A percentile compares a stretch with the other conserved stretches of the same genome.
Evolutionary conservation across 805 yeast species (phyloP).

Genomic region (Debaryomyces tyrocola): DNA sequence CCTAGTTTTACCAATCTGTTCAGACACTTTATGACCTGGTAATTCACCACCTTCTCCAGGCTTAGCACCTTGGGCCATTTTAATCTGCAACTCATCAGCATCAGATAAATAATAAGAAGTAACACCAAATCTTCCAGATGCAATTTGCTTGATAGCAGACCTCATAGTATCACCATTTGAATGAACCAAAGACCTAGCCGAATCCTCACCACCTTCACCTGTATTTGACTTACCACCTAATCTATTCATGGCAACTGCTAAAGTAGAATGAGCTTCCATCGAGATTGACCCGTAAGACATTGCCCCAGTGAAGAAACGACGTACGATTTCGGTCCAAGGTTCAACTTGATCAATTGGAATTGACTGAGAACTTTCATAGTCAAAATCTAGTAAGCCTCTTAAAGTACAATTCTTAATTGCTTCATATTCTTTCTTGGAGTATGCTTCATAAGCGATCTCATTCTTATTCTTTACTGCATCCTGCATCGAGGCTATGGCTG

Average conservation of each 20-base stretch:
- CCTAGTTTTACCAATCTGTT: slow-evolving; percentile 87
- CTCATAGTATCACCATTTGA: slow-evolving; percentile 97
- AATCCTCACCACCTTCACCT: slow-evolving; percentile 99
- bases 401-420: slow-evolving; percentile 91
- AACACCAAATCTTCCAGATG: slow-evolving; percentile 97
- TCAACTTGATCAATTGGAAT: slow-evolving; percentile 97
- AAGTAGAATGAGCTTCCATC: slow-evolving; percentile 96
- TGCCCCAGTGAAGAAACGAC: slow-evolving; percentile 98
- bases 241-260: slow-evolving; percentile 98
- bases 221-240: slow-evolving; percentile 97
- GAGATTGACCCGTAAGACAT: slow-evolving; percentile 99
- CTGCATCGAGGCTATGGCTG: slow-evolving; percentile 91
- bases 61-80: slow-evolving; percentile 99
- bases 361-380: slow-evolving; percentile 64
- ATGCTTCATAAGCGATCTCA: slow-evolving; percentile 87
- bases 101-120: slow-evolving; percentile 92
- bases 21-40: slow-evolving; percentile 91
- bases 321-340: slow-evolving; percentile 99
- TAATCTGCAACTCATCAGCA: slow-evolving; percentile 96
- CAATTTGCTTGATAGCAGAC: slow-evolving; percentile 97
- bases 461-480: slow-evolving; percentile 98
- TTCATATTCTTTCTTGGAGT: slow-evolving; percentile 85
- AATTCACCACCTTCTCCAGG: slow-evolving; percentile 99
- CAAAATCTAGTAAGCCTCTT: slow-evolving; percentile 91
- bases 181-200: slow-evolving; percentile 78